Base-by-base conservation (phyloP, 176 grass and related monocot genomes). In the Oryza glaberrima region DNA sequence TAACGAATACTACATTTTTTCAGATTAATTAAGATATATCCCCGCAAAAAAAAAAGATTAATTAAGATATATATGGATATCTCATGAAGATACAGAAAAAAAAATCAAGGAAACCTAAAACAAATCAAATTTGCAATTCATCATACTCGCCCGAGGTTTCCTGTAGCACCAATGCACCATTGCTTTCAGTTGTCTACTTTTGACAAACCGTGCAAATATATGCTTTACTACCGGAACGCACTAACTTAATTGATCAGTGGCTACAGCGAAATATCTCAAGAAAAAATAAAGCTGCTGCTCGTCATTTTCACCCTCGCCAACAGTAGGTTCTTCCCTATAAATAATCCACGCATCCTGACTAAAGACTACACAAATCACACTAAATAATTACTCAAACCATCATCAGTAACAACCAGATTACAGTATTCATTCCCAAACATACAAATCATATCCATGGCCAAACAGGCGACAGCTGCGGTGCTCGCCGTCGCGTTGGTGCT, bases 401-500 rank as follows among this genome's bases (percentile, higher is more conserved):
- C 52, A 17, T 3, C 52, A 56, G 15, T 19, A 56, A 19, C 52
- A 13, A 56, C 2, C 4, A 54, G 1, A 56, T 17, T 56, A 19
- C 20, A n/a, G 9, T 17, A n/a, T 3, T 8, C 6, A n/a, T 10
- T 20, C 17, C 52, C 15, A 20, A 58, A 58, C 4, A 56, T 0
- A 58, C 40, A 41, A 1, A 30, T 1, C 40, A 41, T 0, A 30
- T 1, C 48, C 32, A 86, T 87, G 85, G 71, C 72, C 0, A 87
- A 49, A 15, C 47, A 63, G 36, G 17, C 36, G 20, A 61, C 19
- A 63, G 52, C 26, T 0, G 9, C 14, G 26, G 78, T 87, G 9
- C 65, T 87, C 13, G n/a, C 65, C 38, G 10, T 70, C 13, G 1
- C 69, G 72, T 19, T 82, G 8, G 26, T 87, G 19, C 65, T 81